phyloP scores from a whole-genome alignment of 805 yeast species.

The Nakazawaea siamensis region DNA sequence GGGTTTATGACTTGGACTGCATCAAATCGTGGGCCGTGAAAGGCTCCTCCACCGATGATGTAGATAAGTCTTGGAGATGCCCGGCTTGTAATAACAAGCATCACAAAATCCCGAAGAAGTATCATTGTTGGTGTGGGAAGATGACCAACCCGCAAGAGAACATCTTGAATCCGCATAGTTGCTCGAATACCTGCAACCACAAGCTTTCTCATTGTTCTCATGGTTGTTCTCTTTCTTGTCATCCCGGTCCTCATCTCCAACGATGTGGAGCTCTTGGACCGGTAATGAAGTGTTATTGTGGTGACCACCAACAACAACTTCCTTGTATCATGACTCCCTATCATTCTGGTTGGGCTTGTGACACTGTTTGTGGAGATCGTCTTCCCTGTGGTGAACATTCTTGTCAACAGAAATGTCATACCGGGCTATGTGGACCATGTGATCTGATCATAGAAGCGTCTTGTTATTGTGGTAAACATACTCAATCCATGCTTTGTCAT shows the following conservation, averaged over 20 bases:
- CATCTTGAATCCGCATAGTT: slow-evolving; percentile 66
- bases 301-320: slow-evolving; percentile 52
- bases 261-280: slow-evolving; percentile 78
- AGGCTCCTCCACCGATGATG: slow-evolving; percentile 55
- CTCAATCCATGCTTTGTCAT: slow-evolving; percentile 33
- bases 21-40: slow-evolving; percentile 79
- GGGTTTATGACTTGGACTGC: slow-evolving; percentile 84
- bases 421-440: slow-evolving; percentile 80
- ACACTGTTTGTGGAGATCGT: slow-evolving; percentile 45
- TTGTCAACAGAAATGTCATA: slow-evolving; percentile 61
- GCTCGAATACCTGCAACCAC: slow-evolving; percentile 75
- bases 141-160: slow-evolving; percentile 55
- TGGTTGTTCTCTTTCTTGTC: slow-evolving; percentile 68
- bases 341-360: slow-evolving; percentile 69
- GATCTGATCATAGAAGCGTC: slow-evolving; percentile 32
- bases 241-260: slow-evolving; percentile 80
- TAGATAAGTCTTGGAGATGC: slow-evolving; percentile 68
- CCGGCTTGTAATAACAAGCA: slow-evolving; percentile 64
- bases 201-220: slow-evolving; percentile 57
- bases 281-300: slow-evolving; percentile 63
- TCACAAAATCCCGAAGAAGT: slow-evolving; percentile 40
- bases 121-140: slow-evolving; percentile 88
- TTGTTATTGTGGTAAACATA: slow-evolving; percentile 73
- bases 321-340: slow-evolving; percentile 73
- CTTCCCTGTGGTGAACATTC: slow-evolving; percentile 68